These are phyloP conservation scores for Chrysoporthe deuterocubensis DNA, from an alignment of 2,329 filamentous ascomycete species.

Conservation along the genomic window DNA sequence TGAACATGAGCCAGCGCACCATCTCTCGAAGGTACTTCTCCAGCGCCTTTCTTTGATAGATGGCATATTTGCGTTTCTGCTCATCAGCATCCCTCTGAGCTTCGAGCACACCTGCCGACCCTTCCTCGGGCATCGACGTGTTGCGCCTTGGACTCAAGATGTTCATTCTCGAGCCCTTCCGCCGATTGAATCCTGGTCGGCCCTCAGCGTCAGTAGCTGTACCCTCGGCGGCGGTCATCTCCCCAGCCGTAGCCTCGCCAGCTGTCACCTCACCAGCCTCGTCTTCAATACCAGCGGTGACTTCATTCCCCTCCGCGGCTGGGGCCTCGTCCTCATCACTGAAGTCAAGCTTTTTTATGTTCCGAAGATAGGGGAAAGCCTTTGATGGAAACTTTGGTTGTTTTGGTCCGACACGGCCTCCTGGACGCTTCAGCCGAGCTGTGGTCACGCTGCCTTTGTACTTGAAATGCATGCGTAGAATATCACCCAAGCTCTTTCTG, in stretches of 20 bases:
- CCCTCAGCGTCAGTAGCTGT: constrained; percentile 72
- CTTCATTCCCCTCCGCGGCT: constrained; percentile 39
- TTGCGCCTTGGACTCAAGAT: constrained; percentile 59
- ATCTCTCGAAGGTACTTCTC: constrained; percentile 92
- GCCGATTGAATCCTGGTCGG: constrained; percentile 45
- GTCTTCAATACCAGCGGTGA: constrained; percentile 27
- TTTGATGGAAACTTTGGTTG: constrained; percentile 89
- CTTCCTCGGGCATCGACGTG: constrained; percentile 54
- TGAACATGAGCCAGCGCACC: constrained; percentile 96
- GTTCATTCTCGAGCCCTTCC: constrained; percentile 54
- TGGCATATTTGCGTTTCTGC: constrained; percentile 68
- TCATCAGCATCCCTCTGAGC: constrained; percentile 60
- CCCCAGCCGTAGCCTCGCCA: constrained; percentile 48
- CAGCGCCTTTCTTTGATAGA: constrained; percentile 81
- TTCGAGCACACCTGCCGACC: constrained; percentile 40
- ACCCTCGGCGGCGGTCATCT: constrained; percentile 62
- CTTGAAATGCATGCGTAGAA: constrained; percentile 88
- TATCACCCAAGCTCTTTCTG: constrained; percentile 83
- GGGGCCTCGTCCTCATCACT: constrained; percentile 68
- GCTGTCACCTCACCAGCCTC: constrained; percentile 47
- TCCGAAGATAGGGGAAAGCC: constrained; percentile 86
- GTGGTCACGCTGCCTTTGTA: constrained; percentile 88
- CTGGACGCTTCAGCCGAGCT: constrained; percentile 68
- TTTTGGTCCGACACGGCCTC: constrained; percentile 70
- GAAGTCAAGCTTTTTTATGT: constrained; percentile 75